These are phyloP conservation scores for Nasturtium officinale DNA, from an alignment of 345 rosid species.

Conservation along the genomic window DNA sequence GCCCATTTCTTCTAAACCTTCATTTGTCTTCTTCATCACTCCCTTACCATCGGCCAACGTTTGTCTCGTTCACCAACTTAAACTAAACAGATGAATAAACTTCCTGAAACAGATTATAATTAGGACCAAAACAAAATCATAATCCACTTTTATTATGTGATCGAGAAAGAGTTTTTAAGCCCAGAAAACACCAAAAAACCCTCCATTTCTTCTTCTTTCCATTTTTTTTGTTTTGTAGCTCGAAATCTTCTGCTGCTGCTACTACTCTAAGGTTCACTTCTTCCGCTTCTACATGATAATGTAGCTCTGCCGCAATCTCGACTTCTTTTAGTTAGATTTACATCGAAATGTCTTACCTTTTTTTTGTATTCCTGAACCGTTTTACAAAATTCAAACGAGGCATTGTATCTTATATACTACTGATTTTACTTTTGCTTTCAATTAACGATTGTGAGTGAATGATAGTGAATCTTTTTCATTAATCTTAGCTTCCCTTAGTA, in stretches of 20 bases:
- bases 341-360: constrained; percentile 22
- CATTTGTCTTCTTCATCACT: neutral
- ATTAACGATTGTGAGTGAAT: too few species aligned
- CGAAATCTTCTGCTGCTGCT: constrained; percentile 1
- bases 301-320: neutral
- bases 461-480: neutral
- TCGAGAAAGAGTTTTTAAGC: constrained; percentile 29
- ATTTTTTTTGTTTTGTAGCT: constrained; percentile 1
- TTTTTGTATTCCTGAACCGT: neutral
- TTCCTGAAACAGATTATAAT: constrained; percentile 4
- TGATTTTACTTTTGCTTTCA: too few species aligned
- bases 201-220: neutral
- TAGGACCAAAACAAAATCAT: constrained; percentile 13
- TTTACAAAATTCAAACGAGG: too few species aligned
- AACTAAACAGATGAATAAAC: constrained; percentile 11
- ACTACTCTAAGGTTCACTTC: constrained; percentile 29
- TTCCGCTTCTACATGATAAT: constrained; percentile 10
- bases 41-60: constrained; percentile 14
- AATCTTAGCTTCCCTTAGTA: neutral
- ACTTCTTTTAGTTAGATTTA: neutral
- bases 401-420: too few species aligned
- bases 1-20: constrained; percentile 4
- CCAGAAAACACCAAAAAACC: constrained; percentile 34
- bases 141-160: constrained; percentile 40
- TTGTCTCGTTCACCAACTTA: neutral